phyloP scores from a whole-genome alignment of 495 filamentous ascomycete species.

The Platismatia glauca region DNA sequence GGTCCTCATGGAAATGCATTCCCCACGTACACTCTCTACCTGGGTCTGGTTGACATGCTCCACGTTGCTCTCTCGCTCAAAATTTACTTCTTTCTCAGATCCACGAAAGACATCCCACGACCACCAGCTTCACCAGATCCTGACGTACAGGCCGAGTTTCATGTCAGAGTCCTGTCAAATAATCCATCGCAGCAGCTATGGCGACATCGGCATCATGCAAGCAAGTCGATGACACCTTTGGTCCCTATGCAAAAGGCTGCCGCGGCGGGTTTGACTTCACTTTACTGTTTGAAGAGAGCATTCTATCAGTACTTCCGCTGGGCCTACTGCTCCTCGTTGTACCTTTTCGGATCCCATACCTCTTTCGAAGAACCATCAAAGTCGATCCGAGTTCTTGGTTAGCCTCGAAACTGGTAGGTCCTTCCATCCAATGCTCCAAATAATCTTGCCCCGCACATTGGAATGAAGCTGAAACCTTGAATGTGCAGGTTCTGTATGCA shows the following conservation, averaged over 20 bases:
- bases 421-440: background rate
- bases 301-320: constrained; percentile 43
- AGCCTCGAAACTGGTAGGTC: constrained; percentile 39
- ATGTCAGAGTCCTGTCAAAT: background rate
- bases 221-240: constrained; percentile 36
- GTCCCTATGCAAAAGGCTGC: constrained; percentile 36
- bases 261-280: constrained; percentile 53
- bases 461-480: constrained; percentile 5
- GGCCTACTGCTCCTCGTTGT: constrained; percentile 38
- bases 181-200: background rate
- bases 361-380: constrained; percentile 38
- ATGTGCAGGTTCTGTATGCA: constrained; percentile 33
- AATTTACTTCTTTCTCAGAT: background rate
- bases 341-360: constrained; percentile 39
- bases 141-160: background rate
- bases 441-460: background rate
- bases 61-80: background rate
- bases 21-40: background rate
- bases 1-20: background rate
- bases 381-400: constrained; percentile 34
- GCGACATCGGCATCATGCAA: constrained; percentile 1
- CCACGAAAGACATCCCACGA: background rate
- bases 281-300: constrained; percentile 48
- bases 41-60: background rate
- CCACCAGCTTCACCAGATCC: background rate